Conservation (phyloP, 345 rosid species). For the Lepidium sativum region DNA sequence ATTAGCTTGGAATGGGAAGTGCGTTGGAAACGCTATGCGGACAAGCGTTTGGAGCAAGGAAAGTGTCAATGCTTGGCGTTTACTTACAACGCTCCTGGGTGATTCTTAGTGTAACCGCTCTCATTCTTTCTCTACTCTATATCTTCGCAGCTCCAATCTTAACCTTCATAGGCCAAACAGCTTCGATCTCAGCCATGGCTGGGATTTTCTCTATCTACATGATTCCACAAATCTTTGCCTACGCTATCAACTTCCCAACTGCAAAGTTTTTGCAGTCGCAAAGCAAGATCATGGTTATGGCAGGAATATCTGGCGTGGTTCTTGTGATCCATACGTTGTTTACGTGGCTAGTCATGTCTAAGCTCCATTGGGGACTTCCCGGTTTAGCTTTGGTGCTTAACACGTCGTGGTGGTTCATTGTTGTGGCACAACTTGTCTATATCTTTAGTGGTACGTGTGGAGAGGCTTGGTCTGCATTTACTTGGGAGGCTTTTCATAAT, state of each 20-base stretch:
- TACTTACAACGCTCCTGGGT: constrained; percentile 95
- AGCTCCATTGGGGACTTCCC: constrained; percentile 54
- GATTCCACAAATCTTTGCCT: constrained; percentile 85
- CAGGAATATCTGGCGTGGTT: constrained; percentile 46
- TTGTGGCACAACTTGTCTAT: constrained; percentile 46
- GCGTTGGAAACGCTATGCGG: constrained; percentile 93
- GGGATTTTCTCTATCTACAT: constrained; percentile 66
- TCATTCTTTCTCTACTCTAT: constrained; percentile 44
- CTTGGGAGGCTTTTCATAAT: constrained; percentile 67
- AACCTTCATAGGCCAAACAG: constrained; percentile 63
- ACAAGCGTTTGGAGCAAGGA: constrained; percentile 86
- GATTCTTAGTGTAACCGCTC: constrained; percentile 51
- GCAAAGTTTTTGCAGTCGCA: constrained; percentile 83
- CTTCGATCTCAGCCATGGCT: constrained; percentile 47
- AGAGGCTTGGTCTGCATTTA: constrained; percentile 71
- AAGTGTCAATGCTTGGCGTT: constrained; percentile 68
- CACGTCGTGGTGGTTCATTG: constrained; percentile 65
- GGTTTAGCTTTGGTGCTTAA: constrained; percentile 72
- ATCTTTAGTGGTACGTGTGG: constrained; percentile 66
- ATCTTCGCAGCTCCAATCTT: constrained; percentile 51
- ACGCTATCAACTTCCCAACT: constrained; percentile 61
- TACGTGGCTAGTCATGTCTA: constrained; percentile 67
- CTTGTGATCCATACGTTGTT: constrained; percentile 48
- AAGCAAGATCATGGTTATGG: constrained; percentile 87
- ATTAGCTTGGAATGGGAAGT: constrained; percentile 95